Conservation (phyloP, 768 basidiomycete species). For the Naematelia encephala region DNA sequence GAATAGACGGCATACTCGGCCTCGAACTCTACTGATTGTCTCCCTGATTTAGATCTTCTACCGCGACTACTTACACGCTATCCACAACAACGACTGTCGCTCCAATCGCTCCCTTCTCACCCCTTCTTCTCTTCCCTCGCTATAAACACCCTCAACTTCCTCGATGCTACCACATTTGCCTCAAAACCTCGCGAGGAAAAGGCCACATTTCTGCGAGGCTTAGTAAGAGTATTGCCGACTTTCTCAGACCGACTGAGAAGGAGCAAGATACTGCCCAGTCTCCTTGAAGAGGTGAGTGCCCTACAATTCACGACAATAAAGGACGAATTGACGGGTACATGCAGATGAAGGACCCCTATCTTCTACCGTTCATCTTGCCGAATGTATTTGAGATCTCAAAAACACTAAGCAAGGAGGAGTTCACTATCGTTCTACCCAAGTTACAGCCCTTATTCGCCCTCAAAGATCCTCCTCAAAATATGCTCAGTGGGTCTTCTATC, state of each 20-base stretch:
- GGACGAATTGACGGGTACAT: neutral
- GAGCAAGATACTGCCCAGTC: conserved; percentile 83
- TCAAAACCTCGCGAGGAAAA: conserved; percentile 93
- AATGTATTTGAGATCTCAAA: conserved; percentile 89
- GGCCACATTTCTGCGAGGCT: conserved; percentile 89
- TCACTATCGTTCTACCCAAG: conserved; percentile 78
- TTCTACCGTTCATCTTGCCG: conserved; percentile 91
- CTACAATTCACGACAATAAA: neutral
- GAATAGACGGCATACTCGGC: conserved; percentile 1
- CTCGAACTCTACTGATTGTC: too few species aligned
- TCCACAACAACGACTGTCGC: conserved; percentile 67
- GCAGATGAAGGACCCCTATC: conserved; percentile 72
- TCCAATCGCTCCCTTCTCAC: conserved; percentile 74
- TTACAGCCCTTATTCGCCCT: conserved; percentile 83
- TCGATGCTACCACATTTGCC: conserved; percentile 92
- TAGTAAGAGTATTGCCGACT: conserved; percentile 70
- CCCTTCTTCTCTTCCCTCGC: conserved; percentile 93
- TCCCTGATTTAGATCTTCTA: conserved; percentile 65
- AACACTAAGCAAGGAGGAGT: conserved; percentile 71
- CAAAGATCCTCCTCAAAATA: conserved; percentile 95
- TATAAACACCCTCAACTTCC: conserved; percentile 90
- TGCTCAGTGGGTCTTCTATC: conserved; percentile 59
- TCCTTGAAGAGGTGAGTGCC: conserved; percentile 80
- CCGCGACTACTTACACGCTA: conserved; percentile 76
- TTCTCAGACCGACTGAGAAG: conserved; percentile 83